Base-by-base conservation (phyloP, 768 basidiomycete genomes). In the Pisolithus microcarpus region DNA sequence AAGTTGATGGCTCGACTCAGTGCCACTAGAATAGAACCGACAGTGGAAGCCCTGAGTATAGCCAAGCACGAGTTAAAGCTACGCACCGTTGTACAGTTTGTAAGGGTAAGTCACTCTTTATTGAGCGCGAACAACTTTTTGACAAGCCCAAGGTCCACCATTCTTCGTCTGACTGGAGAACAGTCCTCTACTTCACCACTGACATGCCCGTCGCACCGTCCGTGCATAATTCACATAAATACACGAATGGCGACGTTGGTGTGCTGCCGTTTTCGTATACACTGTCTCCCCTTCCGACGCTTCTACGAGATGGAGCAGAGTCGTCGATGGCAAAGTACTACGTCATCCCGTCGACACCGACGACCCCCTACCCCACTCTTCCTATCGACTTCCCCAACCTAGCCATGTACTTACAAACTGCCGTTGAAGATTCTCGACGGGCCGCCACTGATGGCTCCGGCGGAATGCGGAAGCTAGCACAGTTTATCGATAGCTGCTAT, bases 321-420 rank as follows among this genome's bases (percentile, higher is more conserved):
- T 78, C 81, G 0, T 59, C 71, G 1, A 64, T 85, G 57, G 82
- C 83, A 30, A 89, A 82, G 62, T 81, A 74, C 46, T 91, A 84
- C 67, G 82, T 80, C 16, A 77, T 91, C 46, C 88, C 88, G 15
- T 70, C 77, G 4, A 82, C 80, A 2, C 55, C 72, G 5, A 62
- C 72, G 5, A 74, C 80, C 1, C 85, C 87, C 18, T 81, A 77
- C 57, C 88, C 88, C 3, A 76, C 72, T 11, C 74, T 91, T 23
- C 88, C 88, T 4, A 83, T 91, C 50, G 74, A 76, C 16, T 84
- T 90, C 60, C 87, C 88, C 6, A 78, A 82, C 61, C 74, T 90
- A 46, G 87, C 87, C 9, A 71, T 81, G 64, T 91, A 91, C 56
- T 73, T 91, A 24, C 82, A 86, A 52, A 78, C 80, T 3, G 84